These are phyloP conservation scores for Trichomonascus vanleenenianus DNA, from an alignment of 805 yeast species.

Conservation along the genomic window DNA sequence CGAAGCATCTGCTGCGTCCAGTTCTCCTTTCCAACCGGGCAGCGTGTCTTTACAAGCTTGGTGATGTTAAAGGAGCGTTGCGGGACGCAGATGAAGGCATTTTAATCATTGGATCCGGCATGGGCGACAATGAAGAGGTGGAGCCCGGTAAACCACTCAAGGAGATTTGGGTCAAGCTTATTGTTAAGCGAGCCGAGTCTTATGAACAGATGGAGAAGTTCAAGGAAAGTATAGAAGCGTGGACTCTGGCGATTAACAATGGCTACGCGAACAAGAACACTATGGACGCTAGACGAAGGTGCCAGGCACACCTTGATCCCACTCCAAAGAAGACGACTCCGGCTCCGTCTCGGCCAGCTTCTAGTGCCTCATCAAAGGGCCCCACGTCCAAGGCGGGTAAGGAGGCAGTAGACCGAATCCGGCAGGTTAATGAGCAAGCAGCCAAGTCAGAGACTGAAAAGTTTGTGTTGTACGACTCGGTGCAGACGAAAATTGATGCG, in stretches of 20 bases:
- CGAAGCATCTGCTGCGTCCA: constrained; percentile 54
- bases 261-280: constrained; percentile 58
- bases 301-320: constrained; percentile 47
- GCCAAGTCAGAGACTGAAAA: constrained; percentile 49
- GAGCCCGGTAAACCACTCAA: constrained; percentile 49
- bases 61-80: constrained; percentile 53
- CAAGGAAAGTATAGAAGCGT: constrained; percentile 52
- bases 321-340: constrained; percentile 23
- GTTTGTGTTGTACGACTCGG: constrained; percentile 54
- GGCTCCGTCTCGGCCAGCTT: constrained; percentile 2
- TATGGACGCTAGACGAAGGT: constrained; percentile 78
- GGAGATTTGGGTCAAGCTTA: constrained; percentile 67
- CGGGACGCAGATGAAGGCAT: constrained; percentile 43
- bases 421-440: constrained; percentile 38
- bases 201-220: constrained; percentile 71
- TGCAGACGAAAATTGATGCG: constrained; percentile 41
- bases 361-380: constrained; percentile 9
- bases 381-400: constrained; percentile 26
- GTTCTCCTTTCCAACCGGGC: constrained; percentile 72
- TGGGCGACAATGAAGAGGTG: constrained; percentile 34
- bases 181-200: constrained; percentile 71
- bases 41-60: constrained; percentile 55
- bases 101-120: constrained; percentile 30
- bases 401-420: constrained; percentile 47
- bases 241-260: constrained; percentile 54